Conservation (phyloP, 1,284 basidiomycete genomes). For the Tylopilus sp. region DNA sequence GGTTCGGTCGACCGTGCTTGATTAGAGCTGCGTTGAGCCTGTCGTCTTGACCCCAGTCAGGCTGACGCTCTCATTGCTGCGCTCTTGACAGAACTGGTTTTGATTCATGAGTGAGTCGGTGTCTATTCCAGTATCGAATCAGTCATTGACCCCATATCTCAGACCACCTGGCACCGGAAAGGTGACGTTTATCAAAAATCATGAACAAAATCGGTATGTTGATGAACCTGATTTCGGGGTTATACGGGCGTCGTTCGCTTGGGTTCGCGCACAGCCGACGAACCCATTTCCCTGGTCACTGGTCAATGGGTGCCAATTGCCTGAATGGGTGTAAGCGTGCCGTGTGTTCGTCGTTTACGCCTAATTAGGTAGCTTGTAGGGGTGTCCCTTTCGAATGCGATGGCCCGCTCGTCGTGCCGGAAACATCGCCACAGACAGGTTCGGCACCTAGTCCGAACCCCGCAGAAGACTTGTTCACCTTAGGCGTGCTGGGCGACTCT, state of each 20-base stretch:
- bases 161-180: conserved; percentile 76
- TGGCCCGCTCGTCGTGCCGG: conserved; percentile 23
- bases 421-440: conserved; percentile 12
- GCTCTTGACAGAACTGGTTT: conserved; percentile 52
- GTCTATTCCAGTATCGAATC: background rate
- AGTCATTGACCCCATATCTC: conserved; percentile 1
- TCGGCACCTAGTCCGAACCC: conserved; percentile 10
- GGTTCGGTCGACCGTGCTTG: conserved; percentile 37
- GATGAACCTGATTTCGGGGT: conserved; percentile 38
- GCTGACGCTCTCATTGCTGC: conserved; percentile 61
- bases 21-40: conserved; percentile 39
- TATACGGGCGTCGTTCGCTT: conserved; percentile 64
- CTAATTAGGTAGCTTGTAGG: too few relatives aligned
- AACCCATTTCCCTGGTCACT: conserved; percentile 44
- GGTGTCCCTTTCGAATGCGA: conserved; percentile 71
- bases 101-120: conserved; percentile 63
- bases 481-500: conserved; percentile 20
- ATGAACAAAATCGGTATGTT: background rate
- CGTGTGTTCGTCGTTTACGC: too few relatives aligned
- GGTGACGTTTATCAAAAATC: conserved; percentile 32
- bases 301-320: too few relatives aligned
- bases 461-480: conserved; percentile 22
- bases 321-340: too few relatives aligned
- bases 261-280: conserved; percentile 56
- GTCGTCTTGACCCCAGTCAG: conserved; percentile 61